These are phyloP conservation scores for Diaporthe sp. DNA, from an alignment of 2,329 filamentous ascomycete genomes.

Conservation along the genomic window DNA sequence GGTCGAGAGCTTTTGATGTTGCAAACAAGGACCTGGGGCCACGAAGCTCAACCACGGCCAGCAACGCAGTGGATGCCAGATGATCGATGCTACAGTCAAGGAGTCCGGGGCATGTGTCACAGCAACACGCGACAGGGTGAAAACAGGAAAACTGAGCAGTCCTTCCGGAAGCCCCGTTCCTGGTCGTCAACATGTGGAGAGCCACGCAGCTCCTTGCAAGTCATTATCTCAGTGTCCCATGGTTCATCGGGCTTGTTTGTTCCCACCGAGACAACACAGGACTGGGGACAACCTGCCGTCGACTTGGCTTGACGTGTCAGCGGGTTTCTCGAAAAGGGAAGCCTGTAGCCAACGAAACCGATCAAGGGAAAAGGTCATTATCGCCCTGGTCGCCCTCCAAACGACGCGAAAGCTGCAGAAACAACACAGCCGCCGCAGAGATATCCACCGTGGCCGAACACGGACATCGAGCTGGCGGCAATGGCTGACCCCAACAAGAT, in stretches of 20 bases:
- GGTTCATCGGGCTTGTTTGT: neutral
- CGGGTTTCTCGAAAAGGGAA: neutral
- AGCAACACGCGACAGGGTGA: neutral
- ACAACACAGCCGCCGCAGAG: neutral
- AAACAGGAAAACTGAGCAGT: neutral
- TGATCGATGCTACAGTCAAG: neutral
- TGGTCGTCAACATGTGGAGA: neutral
- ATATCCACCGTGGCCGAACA: conserved; percentile 19
- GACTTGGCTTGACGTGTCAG: conserved; percentile 4
- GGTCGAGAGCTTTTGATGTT: neutral
- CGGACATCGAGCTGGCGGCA: neutral
- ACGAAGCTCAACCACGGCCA: neutral
- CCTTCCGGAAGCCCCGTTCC: neutral
- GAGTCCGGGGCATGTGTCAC: neutral
- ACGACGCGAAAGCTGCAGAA: neutral
- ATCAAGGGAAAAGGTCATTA: neutral
- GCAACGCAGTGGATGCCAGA: neutral
- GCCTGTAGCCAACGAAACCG: neutral
- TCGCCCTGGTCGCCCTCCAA: neutral
- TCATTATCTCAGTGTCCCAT: neutral
- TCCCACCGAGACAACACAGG: conserved; percentile 7
- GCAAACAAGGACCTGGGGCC: too few relatives aligned
- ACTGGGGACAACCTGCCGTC: neutral
- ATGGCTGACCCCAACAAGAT: neutral
- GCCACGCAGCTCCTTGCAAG: neutral